Evolutionary conservation across 345 rosid genomes (phyloP).

Genomic region (Salix purpurea): DNA sequence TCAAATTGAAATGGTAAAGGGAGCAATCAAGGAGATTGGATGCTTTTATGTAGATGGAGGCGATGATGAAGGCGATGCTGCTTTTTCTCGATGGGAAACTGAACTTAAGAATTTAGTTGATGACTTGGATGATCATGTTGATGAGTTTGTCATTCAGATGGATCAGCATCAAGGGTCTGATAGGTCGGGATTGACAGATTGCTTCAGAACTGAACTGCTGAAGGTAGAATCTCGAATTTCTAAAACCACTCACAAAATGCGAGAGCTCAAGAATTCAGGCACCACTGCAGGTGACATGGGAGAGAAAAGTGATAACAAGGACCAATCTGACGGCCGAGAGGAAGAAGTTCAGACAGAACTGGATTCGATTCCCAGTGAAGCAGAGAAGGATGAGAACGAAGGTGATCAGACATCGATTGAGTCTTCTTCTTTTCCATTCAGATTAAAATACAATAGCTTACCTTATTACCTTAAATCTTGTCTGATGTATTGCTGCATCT

Average conservation of each 20-base stretch:
- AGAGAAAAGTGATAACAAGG: neutral
- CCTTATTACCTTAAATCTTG: slow-evolving; percentile 34
- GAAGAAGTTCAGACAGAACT: slow-evolving; percentile 3
- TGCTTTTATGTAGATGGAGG: slow-evolving; percentile 1
- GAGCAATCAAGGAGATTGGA: slow-evolving; percentile 14
- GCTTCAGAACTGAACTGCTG: slow-evolving; percentile 21
- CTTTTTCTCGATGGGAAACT: slow-evolving; percentile 7
- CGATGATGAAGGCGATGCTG: slow-evolving; percentile 10
- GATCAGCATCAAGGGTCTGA: slow-evolving; percentile 15
- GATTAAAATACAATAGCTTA: slow-evolving; percentile 11
- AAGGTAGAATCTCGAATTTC: slow-evolving; percentile 15
- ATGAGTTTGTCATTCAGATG: slow-evolving; percentile 29
- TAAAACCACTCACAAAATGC: slow-evolving; percentile 4
- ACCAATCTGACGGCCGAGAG: neutral
- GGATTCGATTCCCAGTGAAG: slow-evolving; percentile 1
- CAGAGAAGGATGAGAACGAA: slow-evolving; percentile 1
- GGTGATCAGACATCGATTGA: slow-evolving; percentile 19
- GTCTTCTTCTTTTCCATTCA: slow-evolving; percentile 15
- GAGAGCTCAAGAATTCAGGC: slow-evolving; percentile 8
- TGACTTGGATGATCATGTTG: slow-evolving; percentile 26
- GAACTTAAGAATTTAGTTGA: slow-evolving; percentile 1
- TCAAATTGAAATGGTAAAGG: slow-evolving; percentile 6
- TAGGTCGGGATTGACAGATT: slow-evolving; percentile 10
- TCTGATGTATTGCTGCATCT: slow-evolving; percentile 32
- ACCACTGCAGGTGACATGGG: neutral